Evolutionary conservation across 176 grass and related monocot genomes (phyloP).

Genomic region (Luzula sylvatica): DNA sequence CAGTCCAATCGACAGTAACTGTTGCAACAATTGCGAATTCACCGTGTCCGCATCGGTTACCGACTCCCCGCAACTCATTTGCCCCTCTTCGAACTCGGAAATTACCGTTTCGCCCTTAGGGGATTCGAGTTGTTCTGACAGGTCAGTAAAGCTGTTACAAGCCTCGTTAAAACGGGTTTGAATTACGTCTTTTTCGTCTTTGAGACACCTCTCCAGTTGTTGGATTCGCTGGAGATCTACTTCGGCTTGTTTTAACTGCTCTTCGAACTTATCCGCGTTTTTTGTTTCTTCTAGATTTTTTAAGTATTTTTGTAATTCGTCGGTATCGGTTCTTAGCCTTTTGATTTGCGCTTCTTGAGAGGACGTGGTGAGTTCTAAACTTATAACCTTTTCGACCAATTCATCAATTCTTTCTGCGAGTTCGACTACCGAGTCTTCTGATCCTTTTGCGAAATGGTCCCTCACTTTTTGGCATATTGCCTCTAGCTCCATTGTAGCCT

Average conservation of each 20-base stretch:
- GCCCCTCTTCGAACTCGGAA: neutral
- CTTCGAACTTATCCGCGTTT: slow-evolving; percentile 28
- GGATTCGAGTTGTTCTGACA: slow-evolving; percentile 56
- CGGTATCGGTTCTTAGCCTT: slow-evolving; percentile 52
- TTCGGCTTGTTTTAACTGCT: slow-evolving; percentile 51
- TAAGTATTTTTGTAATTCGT: slow-evolving; percentile 39
- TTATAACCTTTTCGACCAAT: slow-evolving; percentile 65
- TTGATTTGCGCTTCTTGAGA: slow-evolving; percentile 67
- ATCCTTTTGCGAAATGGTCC: slow-evolving; percentile 58
- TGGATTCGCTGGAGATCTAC: slow-evolving; percentile 47
- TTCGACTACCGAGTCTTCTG: slow-evolving; percentile 47
- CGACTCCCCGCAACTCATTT: neutral
- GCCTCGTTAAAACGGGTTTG: slow-evolving; percentile 48
- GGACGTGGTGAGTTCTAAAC: slow-evolving; percentile 77
- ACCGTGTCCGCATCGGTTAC: neutral
- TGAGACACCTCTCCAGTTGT: slow-evolving; percentile 48
- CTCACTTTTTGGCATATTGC: slow-evolving; percentile 51
- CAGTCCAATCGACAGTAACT: slow-evolving; percentile 21
- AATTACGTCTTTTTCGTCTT: slow-evolving; percentile 46
- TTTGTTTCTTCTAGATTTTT: slow-evolving; percentile 34
- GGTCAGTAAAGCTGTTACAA: slow-evolving; percentile 33
- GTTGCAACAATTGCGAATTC: slow-evolving; percentile 18
- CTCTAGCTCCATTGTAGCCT: slow-evolving; percentile 40
- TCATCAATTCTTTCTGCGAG: slow-evolving; percentile 74
- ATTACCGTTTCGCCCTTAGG: slow-evolving; percentile 12